Base-by-base conservation (phyloP, 129 eudicot genomes). In the Centaurea solstitialis region DNA sequence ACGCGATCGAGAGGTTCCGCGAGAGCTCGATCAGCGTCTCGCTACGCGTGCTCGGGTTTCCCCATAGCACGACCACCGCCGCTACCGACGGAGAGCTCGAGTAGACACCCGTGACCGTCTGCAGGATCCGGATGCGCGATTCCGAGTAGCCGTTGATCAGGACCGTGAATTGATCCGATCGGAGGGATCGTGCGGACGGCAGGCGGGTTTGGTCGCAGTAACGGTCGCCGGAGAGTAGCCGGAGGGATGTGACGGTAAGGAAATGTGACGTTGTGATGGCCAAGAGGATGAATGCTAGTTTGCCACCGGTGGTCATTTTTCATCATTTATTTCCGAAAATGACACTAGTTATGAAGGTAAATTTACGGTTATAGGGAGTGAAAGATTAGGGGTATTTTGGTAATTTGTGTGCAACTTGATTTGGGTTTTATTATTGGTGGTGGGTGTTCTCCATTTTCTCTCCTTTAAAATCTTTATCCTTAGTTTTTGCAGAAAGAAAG, bases 121-220 rank as follows among this genome's bases (percentile, higher is more conserved):
- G 87, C 67, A 94, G 87, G 75, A 87, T 90, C 18, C 94, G 89
- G 50, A 94, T 89, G 43, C 98, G 96, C 4, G 88, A 80, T 75
- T 90, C 93, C 15, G 97, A 90, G 82, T 90, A 94, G 62, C 98
- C 98, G 80, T 85, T 92, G 81, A 94, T 87, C 3, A 94, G 61
- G 4, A 92, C 96, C 0, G 98, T 94, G 78, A 92, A 78, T 71
- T 92, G 96, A 41, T 94, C 97, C 43, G 96, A 57, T 66, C 90
- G 90, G 87, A 94, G 89, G 21, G 83, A 53, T 41, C 40, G 79
- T 37, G 82, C 80, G 77, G 86, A 76, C n/a, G 87, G 90, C 45
- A 74, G 38, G 22, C 81, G 75, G 24, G 11, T 39, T n/a, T 21
- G 78, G 77, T 84, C 74, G 24, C 97, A 91, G 78, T 62, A 79